Conservation (phyloP, 305 asterid genomes). For the Fraxinus platypoda region DNA sequence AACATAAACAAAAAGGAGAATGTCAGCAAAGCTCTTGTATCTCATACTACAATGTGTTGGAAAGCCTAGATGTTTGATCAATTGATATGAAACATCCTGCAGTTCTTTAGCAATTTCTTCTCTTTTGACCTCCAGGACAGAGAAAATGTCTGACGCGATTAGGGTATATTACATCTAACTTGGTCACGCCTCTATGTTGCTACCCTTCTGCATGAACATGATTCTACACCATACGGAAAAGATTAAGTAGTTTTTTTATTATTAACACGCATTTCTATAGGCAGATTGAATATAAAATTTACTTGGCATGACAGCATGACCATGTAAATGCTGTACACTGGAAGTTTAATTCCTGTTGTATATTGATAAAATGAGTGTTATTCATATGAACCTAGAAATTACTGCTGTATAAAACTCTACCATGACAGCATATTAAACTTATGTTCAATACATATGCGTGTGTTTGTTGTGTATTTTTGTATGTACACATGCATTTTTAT, state of each 20-base stretch:
- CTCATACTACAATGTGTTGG: constrained; percentile 2
- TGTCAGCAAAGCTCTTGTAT: not conserved
- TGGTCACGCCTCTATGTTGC: not conserved
- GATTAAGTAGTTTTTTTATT: not conserved
- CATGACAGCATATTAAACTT: constrained; percentile 13
- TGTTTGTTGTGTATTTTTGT: not conserved
- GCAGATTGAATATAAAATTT: constrained; percentile 1
- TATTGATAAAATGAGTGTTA: constrained; percentile 5
- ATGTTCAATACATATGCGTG: constrained; percentile 14
- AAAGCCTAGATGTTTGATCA: not conserved
- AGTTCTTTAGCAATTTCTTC: not conserved
- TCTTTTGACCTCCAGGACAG: not conserved
- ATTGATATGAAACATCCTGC: not conserved
- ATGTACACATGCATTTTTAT: constrained; percentile 12
- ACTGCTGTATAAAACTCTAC: constrained; percentile 5
- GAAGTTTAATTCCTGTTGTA: constrained; percentile 5
- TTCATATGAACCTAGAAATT: constrained; percentile 1
- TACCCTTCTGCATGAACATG: not conserved
- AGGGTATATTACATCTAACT: not conserved
- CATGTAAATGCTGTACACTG: constrained; percentile 6
- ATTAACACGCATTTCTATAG: constrained; percentile 1
- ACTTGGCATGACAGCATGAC: not conserved
- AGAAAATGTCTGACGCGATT: constrained; percentile 2
- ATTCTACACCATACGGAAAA: not conserved
- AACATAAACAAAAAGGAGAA: not conserved